A percentile compares a stretch with the other conserved stretches of the same genome.
These are phyloP conservation scores for Solanum dulcamara DNA, from an alignment of 257 asterid genomes.

Conservation along the genomic window DNA sequence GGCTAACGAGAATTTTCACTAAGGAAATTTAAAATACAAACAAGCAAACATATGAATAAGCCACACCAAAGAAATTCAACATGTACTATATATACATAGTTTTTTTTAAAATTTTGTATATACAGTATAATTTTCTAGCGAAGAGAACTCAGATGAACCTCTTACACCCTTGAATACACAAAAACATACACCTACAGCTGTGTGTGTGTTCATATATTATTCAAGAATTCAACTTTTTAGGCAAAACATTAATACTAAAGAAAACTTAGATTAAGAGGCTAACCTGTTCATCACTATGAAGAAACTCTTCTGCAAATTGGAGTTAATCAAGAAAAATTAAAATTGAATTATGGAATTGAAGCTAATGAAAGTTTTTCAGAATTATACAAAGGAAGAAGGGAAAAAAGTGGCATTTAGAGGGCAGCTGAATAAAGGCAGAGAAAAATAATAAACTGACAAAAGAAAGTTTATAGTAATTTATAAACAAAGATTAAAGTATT, in stretches of 20 bases:
- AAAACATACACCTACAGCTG: background rate
- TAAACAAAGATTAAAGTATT: background rate
- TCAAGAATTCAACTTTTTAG: background rate
- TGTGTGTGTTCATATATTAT: background rate
- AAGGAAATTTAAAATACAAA: background rate
- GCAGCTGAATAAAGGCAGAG: background rate
- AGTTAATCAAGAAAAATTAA: background rate
- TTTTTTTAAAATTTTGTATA: background rate
- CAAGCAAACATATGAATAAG: background rate
- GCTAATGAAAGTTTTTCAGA: background rate
- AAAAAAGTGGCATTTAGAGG: background rate
- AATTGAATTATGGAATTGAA: background rate
- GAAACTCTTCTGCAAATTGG: background rate
- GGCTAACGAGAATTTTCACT: background rate
- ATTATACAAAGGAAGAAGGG: background rate
- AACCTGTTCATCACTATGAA: background rate
- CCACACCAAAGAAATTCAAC: background rate
- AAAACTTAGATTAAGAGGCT: background rate
- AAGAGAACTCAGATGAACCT: background rate
- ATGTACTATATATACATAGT: background rate
- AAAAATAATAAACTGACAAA: background rate
- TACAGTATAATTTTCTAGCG: background rate
- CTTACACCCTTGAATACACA: background rate
- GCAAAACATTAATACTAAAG: background rate
- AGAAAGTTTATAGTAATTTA: background rate